Percentiles rank a stretch among this genome's conserved stretches.
Evolutionary conservation across 768 basidiomycete species (phyloP).

Genomic region (Sporobolomyces phaffii): DNA sequence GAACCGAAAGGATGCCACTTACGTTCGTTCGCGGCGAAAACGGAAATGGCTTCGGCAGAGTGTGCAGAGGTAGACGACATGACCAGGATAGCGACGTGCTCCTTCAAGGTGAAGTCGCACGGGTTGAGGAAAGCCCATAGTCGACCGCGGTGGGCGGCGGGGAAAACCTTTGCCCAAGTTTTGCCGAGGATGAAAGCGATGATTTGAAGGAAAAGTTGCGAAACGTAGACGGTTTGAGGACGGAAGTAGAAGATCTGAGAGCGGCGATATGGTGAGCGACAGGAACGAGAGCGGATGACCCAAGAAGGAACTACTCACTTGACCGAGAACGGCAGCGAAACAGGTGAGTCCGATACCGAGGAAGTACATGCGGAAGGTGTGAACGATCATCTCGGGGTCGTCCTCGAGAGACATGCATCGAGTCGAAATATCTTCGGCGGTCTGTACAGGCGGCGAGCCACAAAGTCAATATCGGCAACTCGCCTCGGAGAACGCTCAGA

Average conservation of each 20-base stretch:
- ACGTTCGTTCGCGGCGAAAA: constrained; percentile 35
- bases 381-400: constrained; percentile 32
- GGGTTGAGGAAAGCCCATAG: constrained; percentile 44
- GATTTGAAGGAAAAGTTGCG: constrained; percentile 45
- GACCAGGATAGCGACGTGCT: constrained; percentile 38
- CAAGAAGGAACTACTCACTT: background rate
- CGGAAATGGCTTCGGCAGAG: constrained; percentile 30
- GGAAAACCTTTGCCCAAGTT: constrained; percentile 33
- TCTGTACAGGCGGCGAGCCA: background rate
- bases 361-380: constrained; percentile 45
- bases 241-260: constrained; percentile 51
- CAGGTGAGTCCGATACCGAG: constrained; percentile 42
- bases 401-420: constrained; percentile 38
- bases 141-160: constrained; percentile 38
- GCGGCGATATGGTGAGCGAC: constrained; percentile 16
- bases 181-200: constrained; percentile 44
- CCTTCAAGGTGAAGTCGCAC: constrained; percentile 45
- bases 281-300: background rate
- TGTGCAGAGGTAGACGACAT: constrained; percentile 31
- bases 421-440: constrained; percentile 33
- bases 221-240: constrained; percentile 43
- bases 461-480: background rate
- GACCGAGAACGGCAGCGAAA: constrained; percentile 43
- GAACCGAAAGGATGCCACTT: background rate
- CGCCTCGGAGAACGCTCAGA: background rate